These are phyloP conservation scores for Crithidia thermophila DNA, from an alignment of 208 protist species.

Conservation along the genomic window DNA sequence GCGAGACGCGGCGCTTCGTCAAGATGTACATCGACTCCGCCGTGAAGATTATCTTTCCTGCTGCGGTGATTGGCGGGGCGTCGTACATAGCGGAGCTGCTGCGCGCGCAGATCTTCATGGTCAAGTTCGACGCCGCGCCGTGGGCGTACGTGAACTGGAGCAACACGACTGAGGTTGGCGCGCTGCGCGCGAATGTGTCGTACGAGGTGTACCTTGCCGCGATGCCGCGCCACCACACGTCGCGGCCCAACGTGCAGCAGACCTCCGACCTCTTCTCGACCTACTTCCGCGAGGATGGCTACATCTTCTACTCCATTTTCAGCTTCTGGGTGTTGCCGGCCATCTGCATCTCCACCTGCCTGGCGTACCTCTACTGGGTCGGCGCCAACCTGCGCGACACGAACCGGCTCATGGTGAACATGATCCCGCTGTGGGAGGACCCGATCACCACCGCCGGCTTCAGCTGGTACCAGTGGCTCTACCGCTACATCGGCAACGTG, in stretches of 20 bases:
- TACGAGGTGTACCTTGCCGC: constrained; percentile 43
- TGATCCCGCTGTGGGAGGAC: constrained; percentile 72
- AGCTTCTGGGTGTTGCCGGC: constrained; percentile 63
- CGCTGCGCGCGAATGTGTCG: constrained; percentile 25
- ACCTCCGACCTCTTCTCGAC: constrained; percentile 47
- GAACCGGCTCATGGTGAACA: constrained; percentile 46
- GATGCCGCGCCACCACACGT: constrained; percentile 19
- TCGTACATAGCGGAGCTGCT: constrained; percentile 65
- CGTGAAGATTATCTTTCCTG: constrained; percentile 55
- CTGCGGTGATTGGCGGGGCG: constrained; percentile 45
- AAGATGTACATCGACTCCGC: constrained; percentile 50
- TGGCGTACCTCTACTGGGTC: constrained; percentile 63
- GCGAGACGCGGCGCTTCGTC: constrained; percentile 36
- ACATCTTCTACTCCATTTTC: constrained; percentile 69
- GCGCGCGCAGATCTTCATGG: constrained; percentile 67
- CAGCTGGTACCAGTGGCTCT: constrained; percentile 38
- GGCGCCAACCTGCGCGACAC: constrained; percentile 62
- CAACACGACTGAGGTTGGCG: constrained; percentile 15
- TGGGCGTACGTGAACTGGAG: constrained; percentile 27
- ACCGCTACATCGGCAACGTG: constrained; percentile 47
- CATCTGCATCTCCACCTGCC: constrained; percentile 48
- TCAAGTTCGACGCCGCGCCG: constrained; percentile 29
- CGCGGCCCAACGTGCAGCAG: constrained; percentile 45
- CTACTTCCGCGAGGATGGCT: constrained; percentile 60
- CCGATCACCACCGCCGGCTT: constrained; percentile 64